phyloP scores from a whole-genome alignment of 2,329 filamentous ascomycete species.

The Lomentospora prolificans region DNA sequence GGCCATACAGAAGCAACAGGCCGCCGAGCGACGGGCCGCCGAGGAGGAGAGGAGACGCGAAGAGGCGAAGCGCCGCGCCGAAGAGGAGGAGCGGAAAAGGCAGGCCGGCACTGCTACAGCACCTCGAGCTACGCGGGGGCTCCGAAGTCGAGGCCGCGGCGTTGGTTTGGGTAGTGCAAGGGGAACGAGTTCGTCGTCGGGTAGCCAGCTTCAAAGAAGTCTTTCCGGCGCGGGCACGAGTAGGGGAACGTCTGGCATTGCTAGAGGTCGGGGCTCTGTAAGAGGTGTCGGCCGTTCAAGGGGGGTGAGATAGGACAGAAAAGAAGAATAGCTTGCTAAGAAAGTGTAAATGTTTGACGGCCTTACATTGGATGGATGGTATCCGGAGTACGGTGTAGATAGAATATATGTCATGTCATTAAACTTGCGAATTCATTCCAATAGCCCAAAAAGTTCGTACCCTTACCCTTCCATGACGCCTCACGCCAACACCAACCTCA shows the following conservation, averaged over 20 bases:
- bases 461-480: neutral
- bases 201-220: constrained; percentile 19
- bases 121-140: constrained; percentile 20
- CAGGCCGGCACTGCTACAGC: constrained; percentile 19
- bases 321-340: neutral
- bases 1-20: constrained; percentile 60
- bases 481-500: neutral
- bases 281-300: neutral
- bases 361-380: neutral
- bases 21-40: constrained; percentile 62
- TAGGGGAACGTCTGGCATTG: constrained; percentile 25
- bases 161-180: constrained; percentile 6
- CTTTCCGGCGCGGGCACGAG: constrained; percentile 18
- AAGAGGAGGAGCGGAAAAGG: constrained; percentile 45
- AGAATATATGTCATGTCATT: too few species aligned
- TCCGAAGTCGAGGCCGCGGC: constrained; percentile 5
- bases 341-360: neutral
- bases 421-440: too few species aligned
- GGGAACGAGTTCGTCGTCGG: constrained; percentile 12
- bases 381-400: neutral
- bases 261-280: constrained; percentile 15
- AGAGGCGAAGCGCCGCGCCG: constrained; percentile 52
- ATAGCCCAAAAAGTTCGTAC: neutral
- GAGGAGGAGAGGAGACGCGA: constrained; percentile 74
- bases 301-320: neutral